phyloP scores from a whole-genome alignment of 495 filamentous ascomycete genomes.

The Chaetomium fimeti region DNA sequence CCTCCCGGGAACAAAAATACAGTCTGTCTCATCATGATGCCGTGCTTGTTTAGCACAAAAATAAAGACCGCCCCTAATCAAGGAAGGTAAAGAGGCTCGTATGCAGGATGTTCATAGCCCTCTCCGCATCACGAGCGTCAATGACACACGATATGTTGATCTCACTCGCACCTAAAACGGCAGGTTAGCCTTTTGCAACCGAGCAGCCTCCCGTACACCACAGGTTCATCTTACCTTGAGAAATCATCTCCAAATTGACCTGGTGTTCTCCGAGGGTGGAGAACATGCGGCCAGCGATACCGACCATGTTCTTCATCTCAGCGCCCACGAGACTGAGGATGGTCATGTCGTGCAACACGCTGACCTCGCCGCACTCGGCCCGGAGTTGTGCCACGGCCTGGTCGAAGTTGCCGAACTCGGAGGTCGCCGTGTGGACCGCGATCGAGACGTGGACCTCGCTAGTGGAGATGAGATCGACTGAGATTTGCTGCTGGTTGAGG shows the following conservation, averaged over 20 bases:
- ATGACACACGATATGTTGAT: slow-evolving; percentile 99
- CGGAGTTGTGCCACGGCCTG: slow-evolving; percentile 64
- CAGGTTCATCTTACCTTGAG: slow-evolving; percentile 65
- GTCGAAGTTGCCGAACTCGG: slow-evolving; percentile 63
- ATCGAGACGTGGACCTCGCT: slow-evolving; percentile 94
- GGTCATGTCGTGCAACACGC: slow-evolving; percentile 81
- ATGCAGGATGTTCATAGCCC: slow-evolving; percentile 92
- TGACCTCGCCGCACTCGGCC: slow-evolving; percentile 74
- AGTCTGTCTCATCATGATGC: neutral
- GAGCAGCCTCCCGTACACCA: neutral
- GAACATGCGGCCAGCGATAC: slow-evolving; percentile 87
- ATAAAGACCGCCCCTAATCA: slow-evolving; percentile 34
- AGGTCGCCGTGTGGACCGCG: slow-evolving; percentile 77
- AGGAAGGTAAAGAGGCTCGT: slow-evolving; percentile 79
- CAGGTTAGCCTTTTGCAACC: neutral
- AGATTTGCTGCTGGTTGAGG: slow-evolving; percentile 73
- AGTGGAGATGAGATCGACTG: slow-evolving; percentile 90
- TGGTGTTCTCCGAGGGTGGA: slow-evolving; percentile 81
- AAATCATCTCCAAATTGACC: slow-evolving; percentile 97
- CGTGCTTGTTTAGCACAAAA: neutral
- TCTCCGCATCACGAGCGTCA: slow-evolving; percentile 80
- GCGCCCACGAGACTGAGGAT: slow-evolving; percentile 89
- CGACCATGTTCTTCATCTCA: slow-evolving; percentile 93
- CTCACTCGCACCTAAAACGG: slow-evolving; percentile 76
- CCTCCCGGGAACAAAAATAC: neutral